These are phyloP conservation scores for Umbellularia californica DNA, from an alignment of 164 flowering plant genomes.

Conservation along the genomic window DNA sequence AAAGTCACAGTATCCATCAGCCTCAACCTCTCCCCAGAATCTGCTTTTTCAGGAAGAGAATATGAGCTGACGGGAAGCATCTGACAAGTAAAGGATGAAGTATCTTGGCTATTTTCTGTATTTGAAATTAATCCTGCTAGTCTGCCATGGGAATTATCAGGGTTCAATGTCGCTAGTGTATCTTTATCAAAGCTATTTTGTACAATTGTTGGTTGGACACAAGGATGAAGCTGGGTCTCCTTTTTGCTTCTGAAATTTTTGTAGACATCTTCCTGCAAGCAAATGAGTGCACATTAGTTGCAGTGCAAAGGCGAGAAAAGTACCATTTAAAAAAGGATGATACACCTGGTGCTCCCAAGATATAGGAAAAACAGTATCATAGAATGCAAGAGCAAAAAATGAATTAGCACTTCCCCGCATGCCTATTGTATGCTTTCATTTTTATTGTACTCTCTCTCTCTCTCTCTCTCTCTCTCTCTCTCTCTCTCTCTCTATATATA, in stretches of 20 bases:
- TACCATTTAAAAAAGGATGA: not conserved
- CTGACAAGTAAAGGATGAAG: slow-evolving; percentile 7
- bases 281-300: not conserved
- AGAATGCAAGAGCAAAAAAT: too few species aligned
- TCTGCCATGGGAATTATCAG: slow-evolving; percentile 1
- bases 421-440: too few species aligned
- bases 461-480: too few species aligned
- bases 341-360: not conserved
- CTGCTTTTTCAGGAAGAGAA: slow-evolving; percentile 13
- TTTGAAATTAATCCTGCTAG: slow-evolving; percentile 3
- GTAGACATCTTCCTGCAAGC: slow-evolving; percentile 26
- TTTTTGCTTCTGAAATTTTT: slow-evolving; percentile 8
- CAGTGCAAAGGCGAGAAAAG: not conserved
- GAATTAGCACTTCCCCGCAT: too few species aligned
- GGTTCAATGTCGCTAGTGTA: slow-evolving; percentile 10
- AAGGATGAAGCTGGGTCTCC: slow-evolving; percentile 12
- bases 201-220: slow-evolving; percentile 4
- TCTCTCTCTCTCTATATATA: too few species aligned
- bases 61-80: not conserved
- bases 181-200: slow-evolving; percentile 7
- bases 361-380: too few species aligned
- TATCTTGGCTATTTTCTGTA: slow-evolving; percentile 15
- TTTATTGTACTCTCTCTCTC: too few species aligned
- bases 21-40: not conserved
- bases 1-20: slow-evolving; percentile 7